Percentiles rank a stretch among this genome's conserved stretches.
Evolutionary conservation across 768 basidiomycete genomes (phyloP).

Genomic region (Hygrophorus russula): DNA sequence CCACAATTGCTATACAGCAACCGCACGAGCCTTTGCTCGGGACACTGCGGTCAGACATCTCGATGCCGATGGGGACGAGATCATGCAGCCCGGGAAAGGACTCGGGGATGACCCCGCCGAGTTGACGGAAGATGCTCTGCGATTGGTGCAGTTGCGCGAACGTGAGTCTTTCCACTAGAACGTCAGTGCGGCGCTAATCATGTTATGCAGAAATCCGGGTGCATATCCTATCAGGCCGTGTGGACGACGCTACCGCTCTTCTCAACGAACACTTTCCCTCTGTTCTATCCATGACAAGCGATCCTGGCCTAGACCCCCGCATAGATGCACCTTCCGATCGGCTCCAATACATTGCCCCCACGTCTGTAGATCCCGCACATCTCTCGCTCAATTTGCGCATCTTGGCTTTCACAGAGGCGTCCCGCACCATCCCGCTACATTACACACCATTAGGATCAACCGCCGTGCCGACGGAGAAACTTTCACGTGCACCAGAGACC

Average conservation of each 20-base stretch:
- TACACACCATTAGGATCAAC: constrained; percentile 19
- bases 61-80: constrained; percentile 64
- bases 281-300: constrained; percentile 35
- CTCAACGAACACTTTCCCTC: constrained; percentile 67
- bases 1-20: constrained; percentile 61
- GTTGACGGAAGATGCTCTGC: constrained; percentile 28
- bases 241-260: constrained; percentile 56
- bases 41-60: constrained; percentile 53
- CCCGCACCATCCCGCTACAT: constrained; percentile 58
- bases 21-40: constrained; percentile 55
- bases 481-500: constrained; percentile 6
- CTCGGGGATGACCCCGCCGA: constrained; percentile 9
- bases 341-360: constrained; percentile 41
- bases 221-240: constrained; percentile 63
- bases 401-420: constrained; percentile 77
- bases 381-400: constrained; percentile 79
- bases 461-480: constrained; percentile 5
- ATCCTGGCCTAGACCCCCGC: constrained; percentile 11
- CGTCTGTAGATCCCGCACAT: constrained; percentile 64
- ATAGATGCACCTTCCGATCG: constrained; percentile 17
- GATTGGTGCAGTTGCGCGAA: constrained; percentile 40
- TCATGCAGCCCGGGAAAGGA: constrained; percentile 21
- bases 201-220: constrained; percentile 48
- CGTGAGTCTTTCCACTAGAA: constrained; percentile 25
- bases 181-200: no score